These are phyloP conservation scores for Rhododendron vialii DNA, from an alignment of 148 eudicot species.

Conservation along the genomic window DNA sequence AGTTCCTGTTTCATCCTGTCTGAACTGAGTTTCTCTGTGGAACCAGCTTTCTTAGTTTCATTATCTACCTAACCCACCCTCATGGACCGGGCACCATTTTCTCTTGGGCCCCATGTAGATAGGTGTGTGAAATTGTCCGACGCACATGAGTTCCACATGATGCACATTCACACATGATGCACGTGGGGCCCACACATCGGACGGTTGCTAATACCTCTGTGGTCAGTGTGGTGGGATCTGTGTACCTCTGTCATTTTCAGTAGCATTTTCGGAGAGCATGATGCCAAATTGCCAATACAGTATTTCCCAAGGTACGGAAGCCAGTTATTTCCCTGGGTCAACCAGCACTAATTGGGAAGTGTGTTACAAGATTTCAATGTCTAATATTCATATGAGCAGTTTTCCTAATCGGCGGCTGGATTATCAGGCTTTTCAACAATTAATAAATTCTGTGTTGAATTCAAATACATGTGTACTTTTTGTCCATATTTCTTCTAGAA, in stretches of 20 bases:
- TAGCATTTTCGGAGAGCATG: neutral
- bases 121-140: no score
- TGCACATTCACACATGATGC: no score
- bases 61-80: neutral
- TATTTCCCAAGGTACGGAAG: neutral
- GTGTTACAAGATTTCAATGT: neutral
- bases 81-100: neutral
- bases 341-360: neutral
- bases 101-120: neutral
- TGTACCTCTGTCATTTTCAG: neutral
- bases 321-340: neutral
- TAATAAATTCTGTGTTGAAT: neutral
- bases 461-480: neutral
- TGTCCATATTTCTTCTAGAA: neutral
- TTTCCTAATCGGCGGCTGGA: neutral
- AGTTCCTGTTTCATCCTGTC: neutral
- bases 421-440: neutral
- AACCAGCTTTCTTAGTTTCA: neutral
- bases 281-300: neutral
- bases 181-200: neutral
- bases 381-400: neutral
- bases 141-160: no score
- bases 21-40: neutral
- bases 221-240: neutral
- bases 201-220: neutral